phyloP scores from a whole-genome alignment of 2,329 filamentous ascomycete genomes.

The Trichoderma arundinaceum region DNA sequence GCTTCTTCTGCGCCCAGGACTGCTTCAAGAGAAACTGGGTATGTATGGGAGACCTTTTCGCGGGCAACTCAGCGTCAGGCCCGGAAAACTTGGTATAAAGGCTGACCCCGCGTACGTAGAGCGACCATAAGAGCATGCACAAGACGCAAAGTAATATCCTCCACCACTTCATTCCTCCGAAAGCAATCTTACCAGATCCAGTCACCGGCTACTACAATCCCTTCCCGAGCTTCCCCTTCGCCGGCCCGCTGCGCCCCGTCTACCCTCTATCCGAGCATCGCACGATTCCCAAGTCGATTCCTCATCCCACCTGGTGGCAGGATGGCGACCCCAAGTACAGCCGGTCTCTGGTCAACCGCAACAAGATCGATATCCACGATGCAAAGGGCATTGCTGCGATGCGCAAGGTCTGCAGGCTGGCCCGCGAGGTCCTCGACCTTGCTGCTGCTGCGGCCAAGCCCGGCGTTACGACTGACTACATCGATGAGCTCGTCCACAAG shows the following conservation, averaged over 20 bases:
- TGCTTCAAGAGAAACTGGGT: constrained; percentile 99
- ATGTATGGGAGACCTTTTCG: constrained; percentile 38
- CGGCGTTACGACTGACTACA: constrained; percentile 94
- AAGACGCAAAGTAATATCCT: constrained; percentile 80
- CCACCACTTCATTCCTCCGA: constrained; percentile 75
- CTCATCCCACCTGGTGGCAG: constrained; percentile 83
- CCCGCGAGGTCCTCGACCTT: constrained; percentile 90
- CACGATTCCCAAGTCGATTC: constrained; percentile 78
- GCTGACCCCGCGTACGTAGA: constrained; percentile 54
- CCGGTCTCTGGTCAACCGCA: constrained; percentile 67
- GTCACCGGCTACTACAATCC: constrained; percentile 89
- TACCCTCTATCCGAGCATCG: constrained; percentile 80
- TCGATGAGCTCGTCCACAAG: constrained; percentile 94
- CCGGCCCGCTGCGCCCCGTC: constrained; percentile 81
- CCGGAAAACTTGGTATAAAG: no score
- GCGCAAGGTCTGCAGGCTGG: constrained; percentile 87
- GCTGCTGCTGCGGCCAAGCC: constrained; percentile 82
- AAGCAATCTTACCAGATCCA: constrained; percentile 88
- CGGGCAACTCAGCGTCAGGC: not conserved
- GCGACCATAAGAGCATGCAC: constrained; percentile 72
- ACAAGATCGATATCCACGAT: constrained; percentile 83
- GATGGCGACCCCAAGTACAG: constrained; percentile 75
- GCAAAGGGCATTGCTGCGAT: constrained; percentile 83
- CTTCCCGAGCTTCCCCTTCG: constrained; percentile 84
- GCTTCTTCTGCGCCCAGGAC: constrained; percentile 97